Base-by-base conservation (phyloP, 2,329 filamentous ascomycete genomes). In the Alternaria panax region DNA sequence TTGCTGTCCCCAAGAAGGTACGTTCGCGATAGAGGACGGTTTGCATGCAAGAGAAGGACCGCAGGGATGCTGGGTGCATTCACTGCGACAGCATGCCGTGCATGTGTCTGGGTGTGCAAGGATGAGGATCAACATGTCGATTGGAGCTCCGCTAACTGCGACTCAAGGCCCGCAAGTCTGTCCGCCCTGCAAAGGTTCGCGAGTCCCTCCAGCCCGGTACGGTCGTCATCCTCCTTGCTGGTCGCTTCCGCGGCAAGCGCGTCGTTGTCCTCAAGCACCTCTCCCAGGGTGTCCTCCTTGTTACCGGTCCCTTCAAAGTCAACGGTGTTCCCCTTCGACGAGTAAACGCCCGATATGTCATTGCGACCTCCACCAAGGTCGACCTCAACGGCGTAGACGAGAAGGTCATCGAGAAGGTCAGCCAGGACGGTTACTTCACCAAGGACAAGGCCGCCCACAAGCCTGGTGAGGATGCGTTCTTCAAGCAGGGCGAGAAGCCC, bases 281-380 rank as follows among this genome's bases (percentile, higher is more conserved):
- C 80, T 87, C 92, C 80, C 92, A 97, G 87, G 95, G 95, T 86
- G 92, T 97, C 73, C 93, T 99, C 83, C 92, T 99, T 82, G 93
- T 99, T 79, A 99, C 95, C 81, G 95, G 95, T 78, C 95, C 95
- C 81, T 99, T 98, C 92, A 99, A 98, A 91, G 91, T 99, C 86
- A 99, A 99, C 87, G 95, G 95, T 84, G 95, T 99, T 72, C 95
- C 95, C 75, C 90, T 99, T 80, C 91, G 95, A 85, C 89, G 86
- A 83, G 92, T 96, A 81, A 96, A 96, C 86, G 87, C 92, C 81
- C 90, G 92, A 84, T 96, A 95, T 85, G 92, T 96, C 80, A 96
- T 96, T 81, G 92, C 92, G 80, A 96, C 92, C 78, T 92, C 90
- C 77, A 89, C 90, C 81, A 92, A 90, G 84, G 87, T 96, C 79